phyloP scores from a whole-genome alignment of 441 rosid genomes.

The Flueggea neowawraea region DNA sequence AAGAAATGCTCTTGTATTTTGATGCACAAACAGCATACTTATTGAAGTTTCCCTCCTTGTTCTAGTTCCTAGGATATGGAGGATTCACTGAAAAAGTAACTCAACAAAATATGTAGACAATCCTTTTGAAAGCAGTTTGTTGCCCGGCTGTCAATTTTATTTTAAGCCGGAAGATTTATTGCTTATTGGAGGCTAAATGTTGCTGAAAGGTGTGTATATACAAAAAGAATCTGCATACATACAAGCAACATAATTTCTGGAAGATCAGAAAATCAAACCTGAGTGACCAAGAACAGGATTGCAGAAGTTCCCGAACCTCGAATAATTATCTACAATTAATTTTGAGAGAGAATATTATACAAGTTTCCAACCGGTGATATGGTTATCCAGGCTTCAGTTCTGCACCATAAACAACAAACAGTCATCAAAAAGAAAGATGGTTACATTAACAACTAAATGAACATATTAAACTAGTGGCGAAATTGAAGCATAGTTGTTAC shows the following conservation, averaged over 20 bases:
- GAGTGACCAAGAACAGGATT: not conserved
- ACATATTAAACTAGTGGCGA: not conserved
- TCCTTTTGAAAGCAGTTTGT: no score
- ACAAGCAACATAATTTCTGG: not conserved
- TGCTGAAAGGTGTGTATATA: not conserved
- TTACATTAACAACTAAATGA: not conserved
- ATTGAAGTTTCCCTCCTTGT: no score
- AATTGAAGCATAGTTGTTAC: not conserved
- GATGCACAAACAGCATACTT: no score
- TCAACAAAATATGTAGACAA: no score
- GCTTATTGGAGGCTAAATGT: no score
- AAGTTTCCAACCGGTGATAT: not conserved
- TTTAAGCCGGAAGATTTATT: no score
- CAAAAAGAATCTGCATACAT: not conserved
- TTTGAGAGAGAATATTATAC: not conserved
- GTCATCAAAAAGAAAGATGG: not conserved
- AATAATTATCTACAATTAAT: not conserved
- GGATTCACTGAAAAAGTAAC: no score
- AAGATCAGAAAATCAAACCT: not conserved
- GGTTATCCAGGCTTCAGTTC: not conserved
- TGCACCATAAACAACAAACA: not conserved
- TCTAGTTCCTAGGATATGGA: no score
- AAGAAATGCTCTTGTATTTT: no score
- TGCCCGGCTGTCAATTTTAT: no score
- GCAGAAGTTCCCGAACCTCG: not conserved